Conservation (phyloP, 2,329 filamentous ascomycete genomes). For the Orbilia ellipsospora region DNA sequence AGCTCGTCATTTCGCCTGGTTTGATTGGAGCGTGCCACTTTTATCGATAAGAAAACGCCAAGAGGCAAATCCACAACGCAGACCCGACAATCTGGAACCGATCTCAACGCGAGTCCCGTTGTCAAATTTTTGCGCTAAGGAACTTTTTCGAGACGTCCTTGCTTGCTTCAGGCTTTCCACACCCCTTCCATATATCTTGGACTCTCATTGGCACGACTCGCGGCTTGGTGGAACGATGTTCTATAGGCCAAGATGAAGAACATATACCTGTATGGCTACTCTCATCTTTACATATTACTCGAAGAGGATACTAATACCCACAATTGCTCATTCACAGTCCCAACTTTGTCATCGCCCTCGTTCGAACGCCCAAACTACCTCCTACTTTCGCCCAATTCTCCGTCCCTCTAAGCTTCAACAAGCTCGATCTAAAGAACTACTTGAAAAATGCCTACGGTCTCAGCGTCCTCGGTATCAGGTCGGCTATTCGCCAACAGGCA, state of each 20-base stretch:
- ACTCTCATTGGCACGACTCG: constrained; percentile 4
- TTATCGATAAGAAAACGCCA: constrained; percentile 53
- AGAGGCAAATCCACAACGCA: constrained; percentile 23
- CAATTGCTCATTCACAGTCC: constrained; percentile 69
- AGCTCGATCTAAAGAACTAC: constrained; percentile 96
- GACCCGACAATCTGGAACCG: constrained; percentile 44
- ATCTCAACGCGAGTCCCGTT: constrained; percentile 1
- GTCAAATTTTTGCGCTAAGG: constrained; percentile 47
- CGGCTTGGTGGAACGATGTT: constrained; percentile 34
- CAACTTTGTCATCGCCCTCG: constrained; percentile 80
- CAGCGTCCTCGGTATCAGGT: constrained; percentile 77
- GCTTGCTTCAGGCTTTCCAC: no score
- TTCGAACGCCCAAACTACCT: constrained; percentile 77
- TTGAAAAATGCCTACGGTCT: constrained; percentile 87
- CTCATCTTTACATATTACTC: constrained; percentile 5
- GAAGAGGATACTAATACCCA: neutral
- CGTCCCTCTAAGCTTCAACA: constrained; percentile 91
- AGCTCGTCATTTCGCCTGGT: neutral
- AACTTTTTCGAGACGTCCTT: no score
- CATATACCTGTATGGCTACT: constrained; percentile 64
- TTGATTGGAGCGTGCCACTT: constrained; percentile 44
- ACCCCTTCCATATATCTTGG: no score
- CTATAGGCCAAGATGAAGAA: constrained; percentile 62
- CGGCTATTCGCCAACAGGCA: constrained; percentile 78
- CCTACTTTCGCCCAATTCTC: constrained; percentile 88